phyloP scores from a whole-genome alignment of 345 rosid genomes.

The Citrus australasica region DNA sequence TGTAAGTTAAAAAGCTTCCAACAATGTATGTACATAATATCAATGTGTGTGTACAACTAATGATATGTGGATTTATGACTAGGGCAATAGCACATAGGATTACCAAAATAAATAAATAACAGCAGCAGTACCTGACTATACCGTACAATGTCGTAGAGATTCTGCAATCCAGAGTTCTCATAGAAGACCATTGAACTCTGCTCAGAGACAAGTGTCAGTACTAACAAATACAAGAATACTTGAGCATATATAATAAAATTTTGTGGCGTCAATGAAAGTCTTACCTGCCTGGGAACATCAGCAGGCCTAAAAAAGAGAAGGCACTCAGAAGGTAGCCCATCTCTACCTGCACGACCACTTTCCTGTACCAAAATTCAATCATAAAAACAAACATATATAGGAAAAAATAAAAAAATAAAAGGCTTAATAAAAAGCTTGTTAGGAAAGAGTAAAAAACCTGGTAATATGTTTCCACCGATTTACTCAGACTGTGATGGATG shows the following conservation, averaged over 20 bases:
- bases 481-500: constrained; percentile 98
- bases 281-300: constrained; percentile 94
- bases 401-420: not conserved
- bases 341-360: constrained; percentile 98
- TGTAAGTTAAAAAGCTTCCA: not conserved
- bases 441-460: constrained; percentile 51
- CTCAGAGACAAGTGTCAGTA: constrained; percentile 13
- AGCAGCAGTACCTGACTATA: constrained; percentile 76
- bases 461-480: constrained; percentile 97
- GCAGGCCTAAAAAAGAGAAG: constrained; percentile 77
- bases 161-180: constrained; percentile 91
- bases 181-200: constrained; percentile 99
- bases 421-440: not conserved
- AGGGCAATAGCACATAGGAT: not conserved
- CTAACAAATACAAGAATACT: not conserved
- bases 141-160: constrained; percentile 82
- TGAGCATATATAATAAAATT: not conserved
- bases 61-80: not conserved
- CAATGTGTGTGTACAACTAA: not conserved
- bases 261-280: constrained; percentile 4
- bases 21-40: not conserved
- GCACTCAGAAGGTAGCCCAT: constrained; percentile 94
- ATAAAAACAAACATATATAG: not conserved
- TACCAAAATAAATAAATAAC: not conserved
- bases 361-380: constrained; percentile 52